Conservation (phyloP, 495 filamentous ascomycete species). For the Tricharina praecox region DNA sequence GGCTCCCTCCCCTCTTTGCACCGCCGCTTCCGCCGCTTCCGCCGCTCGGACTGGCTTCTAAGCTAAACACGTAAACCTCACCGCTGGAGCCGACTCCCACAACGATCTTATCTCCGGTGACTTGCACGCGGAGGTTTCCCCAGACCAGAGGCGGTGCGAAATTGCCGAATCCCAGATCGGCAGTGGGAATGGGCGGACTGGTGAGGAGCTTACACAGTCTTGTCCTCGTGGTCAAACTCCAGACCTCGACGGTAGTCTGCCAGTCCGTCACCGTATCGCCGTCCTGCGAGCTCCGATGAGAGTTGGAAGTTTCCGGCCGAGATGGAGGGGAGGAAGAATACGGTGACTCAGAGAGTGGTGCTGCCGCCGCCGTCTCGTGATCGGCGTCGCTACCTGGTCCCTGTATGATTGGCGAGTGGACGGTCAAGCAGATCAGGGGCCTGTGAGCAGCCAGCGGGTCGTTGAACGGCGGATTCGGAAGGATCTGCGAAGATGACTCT, state of each 20-base stretch:
- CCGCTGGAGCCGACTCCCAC: conserved; percentile 24
- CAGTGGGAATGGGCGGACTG: conserved; percentile 19
- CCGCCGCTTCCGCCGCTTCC: no score
- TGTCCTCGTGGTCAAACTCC: conserved; percentile 20
- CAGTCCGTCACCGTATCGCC: conserved; percentile 17
- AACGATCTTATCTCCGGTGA: conserved; percentile 19
- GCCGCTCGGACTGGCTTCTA: conserved; percentile 9
- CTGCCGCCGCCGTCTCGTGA: no score
- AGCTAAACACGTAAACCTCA: conserved; percentile 23
- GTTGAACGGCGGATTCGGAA: conserved; percentile 23
- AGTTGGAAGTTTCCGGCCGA: conserved; percentile 22
- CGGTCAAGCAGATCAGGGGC: conserved; percentile 23
- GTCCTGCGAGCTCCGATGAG: conserved; percentile 18
- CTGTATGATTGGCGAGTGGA: conserved; percentile 21
- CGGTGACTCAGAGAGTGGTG: conserved; percentile 21
- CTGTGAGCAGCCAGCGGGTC: conserved; percentile 22
- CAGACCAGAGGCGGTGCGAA: conserved; percentile 23
- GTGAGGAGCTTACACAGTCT: conserved; percentile 14
- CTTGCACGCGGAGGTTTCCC: conserved; percentile 28
- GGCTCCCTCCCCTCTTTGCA: conserved; percentile 9
- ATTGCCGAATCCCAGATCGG: conserved; percentile 25
- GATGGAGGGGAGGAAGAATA: conserved; percentile 24
- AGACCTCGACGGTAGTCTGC: conserved; percentile 27
- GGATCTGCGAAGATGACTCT: conserved; percentile 15
- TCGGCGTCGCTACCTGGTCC: conserved; percentile 7